Conservation (phyloP, 192 early-diverging fungal genomes). For the Cetraspora pellucida region DNA sequence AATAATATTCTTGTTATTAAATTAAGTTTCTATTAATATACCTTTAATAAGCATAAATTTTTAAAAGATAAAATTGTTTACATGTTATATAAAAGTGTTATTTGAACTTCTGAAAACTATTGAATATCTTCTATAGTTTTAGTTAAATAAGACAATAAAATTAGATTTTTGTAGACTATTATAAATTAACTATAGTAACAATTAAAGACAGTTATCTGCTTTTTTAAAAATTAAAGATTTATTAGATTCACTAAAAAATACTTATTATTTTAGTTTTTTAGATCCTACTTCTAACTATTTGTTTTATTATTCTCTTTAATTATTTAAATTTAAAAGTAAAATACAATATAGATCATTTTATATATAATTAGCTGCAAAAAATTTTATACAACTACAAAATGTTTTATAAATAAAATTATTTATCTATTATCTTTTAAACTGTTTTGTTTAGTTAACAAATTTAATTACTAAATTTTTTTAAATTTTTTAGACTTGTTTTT, state of each 20-base stretch:
- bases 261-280: slow-evolving; percentile 44
- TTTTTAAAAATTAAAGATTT: slow-evolving; percentile 52
- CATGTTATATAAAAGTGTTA: slow-evolving; percentile 46
- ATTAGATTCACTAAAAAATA: slow-evolving; percentile 36
- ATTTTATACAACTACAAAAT: too few relatives aligned
- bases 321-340: too few relatives aligned
- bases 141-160: slow-evolving; percentile 13
- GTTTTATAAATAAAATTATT: too few relatives aligned
- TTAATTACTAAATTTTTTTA: too few relatives aligned
- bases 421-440: too few relatives aligned
- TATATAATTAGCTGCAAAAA: too few relatives aligned
- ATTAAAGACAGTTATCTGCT: slow-evolving; percentile 52
- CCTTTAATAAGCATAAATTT: neutral
- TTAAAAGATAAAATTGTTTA: slow-evolving; percentile 29
- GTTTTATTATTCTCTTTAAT: too few relatives aligned
- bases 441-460: too few relatives aligned
- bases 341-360: too few relatives aligned
- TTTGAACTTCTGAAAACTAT: slow-evolving; percentile 40
- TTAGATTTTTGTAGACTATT: slow-evolving; percentile 49
- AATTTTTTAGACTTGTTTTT: too few relatives aligned
- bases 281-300: too few relatives aligned
- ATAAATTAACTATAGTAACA: slow-evolving; percentile 51
- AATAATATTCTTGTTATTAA: neutral
- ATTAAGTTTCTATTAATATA: neutral
- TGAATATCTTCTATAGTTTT: slow-evolving; percentile 40